Conservation (phyloP, 2,329 filamentous ascomycete species). For the Alternaria consortialis region DNA sequence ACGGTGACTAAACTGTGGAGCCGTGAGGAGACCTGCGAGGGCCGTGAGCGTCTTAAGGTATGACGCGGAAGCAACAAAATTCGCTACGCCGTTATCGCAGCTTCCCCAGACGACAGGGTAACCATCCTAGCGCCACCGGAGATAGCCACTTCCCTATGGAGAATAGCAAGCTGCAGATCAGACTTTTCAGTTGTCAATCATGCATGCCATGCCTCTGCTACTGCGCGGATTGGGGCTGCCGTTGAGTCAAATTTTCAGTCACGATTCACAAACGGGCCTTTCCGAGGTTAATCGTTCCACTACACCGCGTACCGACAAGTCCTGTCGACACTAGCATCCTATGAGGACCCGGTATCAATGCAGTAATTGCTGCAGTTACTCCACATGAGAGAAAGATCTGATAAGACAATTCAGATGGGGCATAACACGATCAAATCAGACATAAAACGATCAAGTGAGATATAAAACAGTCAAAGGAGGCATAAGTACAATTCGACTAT, state of each 20-base stretch:
- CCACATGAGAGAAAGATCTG: background rate
- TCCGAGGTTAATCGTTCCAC: background rate
- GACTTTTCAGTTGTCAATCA: background rate
- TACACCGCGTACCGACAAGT: background rate
- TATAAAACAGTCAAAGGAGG: background rate
- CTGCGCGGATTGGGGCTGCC: background rate
- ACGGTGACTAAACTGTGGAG: slow-evolving; percentile 16
- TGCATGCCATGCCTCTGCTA: background rate
- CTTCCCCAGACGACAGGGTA: slow-evolving; percentile 17
- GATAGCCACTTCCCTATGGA: background rate
- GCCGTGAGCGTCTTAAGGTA: slow-evolving; percentile 5
- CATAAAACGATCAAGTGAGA: background rate
- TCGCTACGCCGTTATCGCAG: slow-evolving; percentile 32
- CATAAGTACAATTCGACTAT: slow-evolving; percentile 25
- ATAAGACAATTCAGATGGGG: background rate
- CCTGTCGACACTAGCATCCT: background rate
- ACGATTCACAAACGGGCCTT: background rate
- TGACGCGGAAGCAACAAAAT: slow-evolving; percentile 43
- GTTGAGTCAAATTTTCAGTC: slow-evolving; percentile 3
- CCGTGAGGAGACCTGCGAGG: slow-evolving; percentile 18
- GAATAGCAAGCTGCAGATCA: slow-evolving; percentile 3
- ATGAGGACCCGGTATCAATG: background rate
- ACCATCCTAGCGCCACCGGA: background rate
- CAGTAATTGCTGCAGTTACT: background rate
- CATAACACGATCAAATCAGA: background rate